phyloP scores from a whole-genome alignment of 768 basidiomycete genomes.

The Leccinellum luteum region DNA sequence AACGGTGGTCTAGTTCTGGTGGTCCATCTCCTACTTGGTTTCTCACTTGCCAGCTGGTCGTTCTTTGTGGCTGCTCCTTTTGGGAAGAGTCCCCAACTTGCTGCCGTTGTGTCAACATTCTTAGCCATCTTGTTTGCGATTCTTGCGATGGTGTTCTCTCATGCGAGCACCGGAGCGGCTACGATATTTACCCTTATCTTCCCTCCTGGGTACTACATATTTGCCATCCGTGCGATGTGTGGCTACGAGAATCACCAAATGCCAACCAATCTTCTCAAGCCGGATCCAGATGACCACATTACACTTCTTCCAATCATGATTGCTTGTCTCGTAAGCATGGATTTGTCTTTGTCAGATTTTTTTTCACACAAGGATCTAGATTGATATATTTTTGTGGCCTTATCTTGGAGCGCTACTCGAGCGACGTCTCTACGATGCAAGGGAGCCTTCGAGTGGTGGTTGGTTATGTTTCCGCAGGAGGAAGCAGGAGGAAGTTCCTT shows the following conservation, averaged over 20 bases:
- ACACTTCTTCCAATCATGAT: slow-evolving; percentile 58
- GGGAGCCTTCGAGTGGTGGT: slow-evolving; percentile 31
- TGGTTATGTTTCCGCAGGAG: slow-evolving; percentile 22
- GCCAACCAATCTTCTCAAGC: slow-evolving; percentile 50
- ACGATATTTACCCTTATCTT: slow-evolving; percentile 69
- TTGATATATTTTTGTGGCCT: slow-evolving; percentile 75
- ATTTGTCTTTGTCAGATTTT: neutral
- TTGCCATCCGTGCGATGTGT: slow-evolving; percentile 62
- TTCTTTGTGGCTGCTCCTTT: slow-evolving; percentile 70
- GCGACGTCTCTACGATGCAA: slow-evolving; percentile 58
- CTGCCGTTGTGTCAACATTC: slow-evolving; percentile 65
- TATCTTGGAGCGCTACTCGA: slow-evolving; percentile 61
- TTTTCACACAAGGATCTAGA: slow-evolving; percentile 35
- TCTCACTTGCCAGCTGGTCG: slow-evolving; percentile 68
- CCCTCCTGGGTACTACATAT: slow-evolving; percentile 75
- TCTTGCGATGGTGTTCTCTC: slow-evolving; percentile 53
- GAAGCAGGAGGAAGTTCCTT: slow-evolving; percentile 18
- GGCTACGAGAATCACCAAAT: slow-evolving; percentile 63
- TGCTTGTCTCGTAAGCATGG: slow-evolving; percentile 54
- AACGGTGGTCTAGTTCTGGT: slow-evolving; percentile 57
- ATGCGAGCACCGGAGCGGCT: slow-evolving; percentile 42
- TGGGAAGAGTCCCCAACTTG: slow-evolving; percentile 69
- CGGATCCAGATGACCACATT: slow-evolving; percentile 60
- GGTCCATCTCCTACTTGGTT: slow-evolving; percentile 64
- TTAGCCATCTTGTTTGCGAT: slow-evolving; percentile 65